These are phyloP conservation scores for Salix arbutifolia DNA, from an alignment of 345 rosid species.

Conservation along the genomic window DNA sequence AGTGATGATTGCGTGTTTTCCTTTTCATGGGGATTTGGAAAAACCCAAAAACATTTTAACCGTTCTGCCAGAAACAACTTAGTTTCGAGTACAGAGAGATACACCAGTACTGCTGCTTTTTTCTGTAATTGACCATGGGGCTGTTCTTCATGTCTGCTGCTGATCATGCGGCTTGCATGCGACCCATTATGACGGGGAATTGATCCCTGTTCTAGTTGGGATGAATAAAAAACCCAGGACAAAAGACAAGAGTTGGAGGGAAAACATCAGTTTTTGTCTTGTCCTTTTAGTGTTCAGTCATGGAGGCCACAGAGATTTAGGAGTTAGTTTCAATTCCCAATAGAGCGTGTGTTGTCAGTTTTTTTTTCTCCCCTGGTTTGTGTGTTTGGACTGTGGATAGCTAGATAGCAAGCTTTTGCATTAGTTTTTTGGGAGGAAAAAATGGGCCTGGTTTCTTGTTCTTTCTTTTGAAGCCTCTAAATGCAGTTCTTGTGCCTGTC, in stretches of 20 bases:
- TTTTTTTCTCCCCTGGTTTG: neutral
- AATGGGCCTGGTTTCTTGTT: neutral
- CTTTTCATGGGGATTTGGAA: slow-evolving; percentile 20
- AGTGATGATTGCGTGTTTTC: neutral
- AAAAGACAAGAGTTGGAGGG: slow-evolving; percentile 4
- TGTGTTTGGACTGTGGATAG: neutral
- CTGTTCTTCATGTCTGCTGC: slow-evolving; percentile 9
- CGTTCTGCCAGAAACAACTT: slow-evolving; percentile 9
- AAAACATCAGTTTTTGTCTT: neutral
- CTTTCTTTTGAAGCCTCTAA: neutral
- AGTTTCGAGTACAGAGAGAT: neutral
- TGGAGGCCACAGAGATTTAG: slow-evolving; percentile 47
- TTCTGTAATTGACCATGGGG: slow-evolving; percentile 9
- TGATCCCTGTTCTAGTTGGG: slow-evolving; percentile 20
- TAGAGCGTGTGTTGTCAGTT: neutral
- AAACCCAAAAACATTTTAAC: neutral
- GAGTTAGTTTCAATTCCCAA: slow-evolving; percentile 21
- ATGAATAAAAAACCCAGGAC: neutral
- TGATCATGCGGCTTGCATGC: slow-evolving; percentile 19
- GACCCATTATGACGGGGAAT: slow-evolving; percentile 3
- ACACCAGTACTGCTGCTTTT: neutral
- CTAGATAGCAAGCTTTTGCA: neutral
- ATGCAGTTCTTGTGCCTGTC: neutral
- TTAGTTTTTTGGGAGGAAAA: neutral
- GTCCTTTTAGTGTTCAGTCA: slow-evolving; percentile 13